Evolutionary conservation across 331 rosid genomes (phyloP).

Genomic region (Malus hybrid): DNA sequence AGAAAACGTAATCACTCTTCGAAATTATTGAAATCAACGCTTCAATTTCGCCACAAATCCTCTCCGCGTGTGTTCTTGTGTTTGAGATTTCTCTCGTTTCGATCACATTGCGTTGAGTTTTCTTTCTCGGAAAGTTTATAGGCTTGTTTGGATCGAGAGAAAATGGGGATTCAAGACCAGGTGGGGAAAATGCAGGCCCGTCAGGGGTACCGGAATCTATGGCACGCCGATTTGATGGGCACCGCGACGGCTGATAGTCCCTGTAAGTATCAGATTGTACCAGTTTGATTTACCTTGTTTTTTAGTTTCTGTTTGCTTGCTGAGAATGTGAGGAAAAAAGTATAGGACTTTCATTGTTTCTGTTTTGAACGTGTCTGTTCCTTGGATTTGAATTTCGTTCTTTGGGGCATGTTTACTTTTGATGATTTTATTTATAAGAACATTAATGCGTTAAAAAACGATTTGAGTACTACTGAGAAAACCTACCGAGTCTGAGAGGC

Average conservation of each 20-base stretch:
- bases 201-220: constrained; percentile 3
- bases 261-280: neutral
- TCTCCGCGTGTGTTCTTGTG: neutral
- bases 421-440: neutral
- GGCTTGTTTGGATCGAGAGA: neutral
- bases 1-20: neutral
- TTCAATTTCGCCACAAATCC: neutral
- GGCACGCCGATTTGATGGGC: constrained; percentile 12
- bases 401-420: neutral
- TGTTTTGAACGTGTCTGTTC: neutral
- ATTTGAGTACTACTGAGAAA: neutral
- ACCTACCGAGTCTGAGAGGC: neutral
- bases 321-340: neutral
- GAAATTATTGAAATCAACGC: neutral
- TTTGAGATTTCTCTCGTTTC: neutral
- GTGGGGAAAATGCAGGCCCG: constrained; percentile 4
- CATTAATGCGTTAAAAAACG: neutral
- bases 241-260: neutral
- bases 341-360: neutral
- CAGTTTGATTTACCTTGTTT: neutral
- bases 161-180: constrained; percentile 5
- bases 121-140: neutral
- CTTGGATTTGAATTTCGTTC: neutral
- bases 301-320: neutral
- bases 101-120: neutral